Evolutionary conservation across 2,329 filamentous ascomycete species (phyloP).

Genomic region (Beauveria rudraprayagi): DNA sequence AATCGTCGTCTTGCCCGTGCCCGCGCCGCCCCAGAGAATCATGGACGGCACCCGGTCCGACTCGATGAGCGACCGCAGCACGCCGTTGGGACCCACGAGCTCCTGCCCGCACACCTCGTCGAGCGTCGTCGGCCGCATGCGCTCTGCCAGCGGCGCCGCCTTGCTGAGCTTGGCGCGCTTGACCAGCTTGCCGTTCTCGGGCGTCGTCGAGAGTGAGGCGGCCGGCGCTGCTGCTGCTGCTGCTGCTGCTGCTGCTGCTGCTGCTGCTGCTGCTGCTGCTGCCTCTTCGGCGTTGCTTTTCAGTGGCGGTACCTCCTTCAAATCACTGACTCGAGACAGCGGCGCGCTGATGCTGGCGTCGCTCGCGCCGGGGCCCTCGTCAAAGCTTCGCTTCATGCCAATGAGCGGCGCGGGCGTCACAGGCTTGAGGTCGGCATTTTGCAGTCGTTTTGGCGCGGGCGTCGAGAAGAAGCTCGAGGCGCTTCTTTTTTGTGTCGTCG

Average conservation of each 20-base stretch:
- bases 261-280: not conserved
- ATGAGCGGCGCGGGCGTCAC: conserved; percentile 25
- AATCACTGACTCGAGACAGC: not conserved
- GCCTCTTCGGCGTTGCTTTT: conserved; percentile 4
- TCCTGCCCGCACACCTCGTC: conserved; percentile 90
- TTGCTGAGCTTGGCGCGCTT: conserved; percentile 65
- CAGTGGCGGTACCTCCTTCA: not conserved
- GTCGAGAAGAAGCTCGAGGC: conserved; percentile 56
- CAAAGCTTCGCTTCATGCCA: conserved; percentile 44
- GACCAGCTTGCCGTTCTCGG: conserved; percentile 31
- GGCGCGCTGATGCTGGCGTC: conserved; percentile 11
- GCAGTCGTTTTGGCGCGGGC: conserved; percentile 48
- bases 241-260: not conserved
- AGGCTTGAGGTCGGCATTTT: conserved; percentile 27
- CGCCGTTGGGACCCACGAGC: conserved; percentile 75
- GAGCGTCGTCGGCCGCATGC: conserved; percentile 78
- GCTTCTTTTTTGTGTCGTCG: conserved; percentile 41
- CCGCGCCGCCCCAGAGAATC: conserved; percentile 83
- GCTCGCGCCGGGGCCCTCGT: conserved; percentile 41
- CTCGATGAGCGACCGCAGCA: conserved; percentile 80
- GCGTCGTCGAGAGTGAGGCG: not conserved
- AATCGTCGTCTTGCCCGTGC: conserved; percentile 85
- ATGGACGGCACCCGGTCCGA: conserved; percentile 82
- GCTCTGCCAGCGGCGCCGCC: conserved; percentile 80
- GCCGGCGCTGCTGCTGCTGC: conserved; percentile 8